Percentiles rank a stretch among this genome's conserved stretches.
Conservation (phyloP, 2,329 filamentous ascomycete species). For the Phaeosphaeria sp. region DNA sequence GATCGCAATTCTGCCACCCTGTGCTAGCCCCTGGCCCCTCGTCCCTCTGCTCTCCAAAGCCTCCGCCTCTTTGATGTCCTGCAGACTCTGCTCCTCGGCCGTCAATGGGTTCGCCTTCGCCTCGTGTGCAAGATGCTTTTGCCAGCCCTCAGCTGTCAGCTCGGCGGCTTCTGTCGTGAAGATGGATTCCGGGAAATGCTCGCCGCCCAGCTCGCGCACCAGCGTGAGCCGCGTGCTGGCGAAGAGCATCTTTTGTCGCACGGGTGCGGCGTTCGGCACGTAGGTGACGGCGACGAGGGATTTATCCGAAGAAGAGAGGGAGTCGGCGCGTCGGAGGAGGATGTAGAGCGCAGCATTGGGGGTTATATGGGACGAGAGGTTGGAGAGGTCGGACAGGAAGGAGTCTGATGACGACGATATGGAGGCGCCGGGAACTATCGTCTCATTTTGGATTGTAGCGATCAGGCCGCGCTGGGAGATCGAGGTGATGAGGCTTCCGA, state of each 20-base stretch:
- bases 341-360: constrained; percentile 74
- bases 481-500: constrained; percentile 71
- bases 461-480: constrained; percentile 72
- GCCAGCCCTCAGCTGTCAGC: constrained; percentile 73
- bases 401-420: constrained; percentile 59
- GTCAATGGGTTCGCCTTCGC: constrained; percentile 72
- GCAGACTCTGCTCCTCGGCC: constrained; percentile 75
- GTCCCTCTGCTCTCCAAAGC: constrained; percentile 76
- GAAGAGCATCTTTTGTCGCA: constrained; percentile 87
- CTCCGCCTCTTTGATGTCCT: constrained; percentile 77
- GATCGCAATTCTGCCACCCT: constrained; percentile 54
- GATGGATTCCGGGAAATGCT: constrained; percentile 78
- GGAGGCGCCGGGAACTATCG: constrained; percentile 67
- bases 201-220: constrained; percentile 76
- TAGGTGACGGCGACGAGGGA: constrained; percentile 74
- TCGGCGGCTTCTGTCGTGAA: constrained; percentile 75
- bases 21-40: constrained; percentile 53
- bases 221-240: constrained; percentile 78
- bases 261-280: constrained; percentile 78
- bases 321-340: constrained; percentile 72
- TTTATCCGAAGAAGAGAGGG: constrained; percentile 47
- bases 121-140: constrained; percentile 73
- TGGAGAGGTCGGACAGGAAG: constrained; percentile 70
- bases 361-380: constrained; percentile 69
- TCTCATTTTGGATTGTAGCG: constrained; percentile 71